Evolutionary conservation across 176 grass and related monocot species (phyloP).

Genomic region (Stipa capillata): DNA sequence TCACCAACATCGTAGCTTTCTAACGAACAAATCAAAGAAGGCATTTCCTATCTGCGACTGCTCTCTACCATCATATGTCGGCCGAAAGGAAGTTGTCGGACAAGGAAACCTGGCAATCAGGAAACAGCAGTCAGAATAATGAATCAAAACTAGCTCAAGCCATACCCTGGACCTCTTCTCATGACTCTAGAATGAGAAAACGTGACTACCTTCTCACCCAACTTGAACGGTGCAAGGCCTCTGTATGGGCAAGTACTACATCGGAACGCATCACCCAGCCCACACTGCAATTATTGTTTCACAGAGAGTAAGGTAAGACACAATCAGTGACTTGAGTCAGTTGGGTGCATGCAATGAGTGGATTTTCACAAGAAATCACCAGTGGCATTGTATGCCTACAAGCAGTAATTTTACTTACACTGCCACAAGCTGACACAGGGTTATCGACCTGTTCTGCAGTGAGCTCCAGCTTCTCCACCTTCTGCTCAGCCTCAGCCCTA

Average conservation of each 20-base stretch:
- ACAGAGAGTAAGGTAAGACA: not conserved
- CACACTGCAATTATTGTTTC: conserved; percentile 51
- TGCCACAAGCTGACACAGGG: conserved; percentile 81
- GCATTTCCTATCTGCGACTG: not conserved
- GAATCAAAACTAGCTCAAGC: not conserved
- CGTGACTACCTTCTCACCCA: conserved; percentile 66
- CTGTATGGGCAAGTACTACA: conserved; percentile 75
- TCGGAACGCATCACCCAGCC: conserved; percentile 76
- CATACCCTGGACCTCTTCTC: not conserved
- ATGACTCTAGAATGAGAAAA: not conserved
- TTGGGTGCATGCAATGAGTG: not conserved
- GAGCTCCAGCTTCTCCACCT: conserved; percentile 65
- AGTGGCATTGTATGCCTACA: not conserved
- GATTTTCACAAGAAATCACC: not conserved
- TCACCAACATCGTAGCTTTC: not conserved
- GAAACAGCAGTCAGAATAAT: not conserved
- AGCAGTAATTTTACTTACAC: conserved; percentile 30
- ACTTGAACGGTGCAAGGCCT: conserved; percentile 68
- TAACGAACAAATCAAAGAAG: not conserved
- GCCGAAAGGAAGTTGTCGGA: conserved; percentile 42
- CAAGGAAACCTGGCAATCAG: conserved; percentile 33
- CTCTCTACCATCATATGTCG: conserved; percentile 30
- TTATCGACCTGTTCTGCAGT: conserved; percentile 75
- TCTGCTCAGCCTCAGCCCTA: conserved; percentile 65
- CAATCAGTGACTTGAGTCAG: not conserved